Evolutionary conservation across 352 stramenopile species (phyloP).

Genomic region (Pythium pyrilobum): DNA sequence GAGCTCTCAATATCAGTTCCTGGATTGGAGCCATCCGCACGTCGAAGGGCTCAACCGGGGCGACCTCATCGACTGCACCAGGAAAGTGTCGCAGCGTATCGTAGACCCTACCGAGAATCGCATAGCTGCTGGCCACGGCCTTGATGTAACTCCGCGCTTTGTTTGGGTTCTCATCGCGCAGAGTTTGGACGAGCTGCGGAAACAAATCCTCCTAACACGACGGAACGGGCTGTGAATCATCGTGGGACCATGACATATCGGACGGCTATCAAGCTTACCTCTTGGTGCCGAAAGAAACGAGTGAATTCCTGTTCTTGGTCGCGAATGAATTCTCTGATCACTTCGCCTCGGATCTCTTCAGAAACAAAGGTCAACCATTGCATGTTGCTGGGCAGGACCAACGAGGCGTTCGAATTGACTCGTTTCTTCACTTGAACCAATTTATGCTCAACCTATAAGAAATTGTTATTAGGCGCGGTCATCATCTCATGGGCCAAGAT

Average conservation of each 20-base stretch:
- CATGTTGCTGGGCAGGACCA: conserved; percentile 2
- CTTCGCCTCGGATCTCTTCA: conserved; percentile 22
- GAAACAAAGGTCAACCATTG: conserved; percentile 53
- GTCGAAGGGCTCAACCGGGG: conserved; percentile 29
- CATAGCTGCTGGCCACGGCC: conserved; percentile 33
- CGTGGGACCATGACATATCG: background rate
- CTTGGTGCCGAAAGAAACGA: conserved; percentile 38
- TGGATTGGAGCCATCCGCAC: conserved; percentile 29
- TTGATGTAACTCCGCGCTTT: conserved; percentile 51
- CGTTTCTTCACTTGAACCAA: conserved; percentile 15
- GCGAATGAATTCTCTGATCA: conserved; percentile 38
- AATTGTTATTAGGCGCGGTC: background rate
- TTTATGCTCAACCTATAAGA: conserved; percentile 11
- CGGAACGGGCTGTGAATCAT: background rate
- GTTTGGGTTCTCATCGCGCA: conserved; percentile 53
- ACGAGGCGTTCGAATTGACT: conserved; percentile 3
- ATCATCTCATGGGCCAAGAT: background rate
- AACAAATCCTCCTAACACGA: conserved; percentile 37
- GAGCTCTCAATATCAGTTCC: conserved; percentile 33
- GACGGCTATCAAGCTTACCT: conserved; percentile 21
- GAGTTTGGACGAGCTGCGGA: conserved; percentile 50
- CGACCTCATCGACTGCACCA: conserved; percentile 32
- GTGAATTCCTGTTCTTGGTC: conserved; percentile 34
- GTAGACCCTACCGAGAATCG: conserved; percentile 38
- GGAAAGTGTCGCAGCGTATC: conserved; percentile 29